A percentile compares a stretch with the other conserved stretches of the same genome.
These are phyloP conservation scores for Eimeria necatrix DNA, from an alignment of 169 alveolate genomes.

Conservation along the genomic window DNA sequence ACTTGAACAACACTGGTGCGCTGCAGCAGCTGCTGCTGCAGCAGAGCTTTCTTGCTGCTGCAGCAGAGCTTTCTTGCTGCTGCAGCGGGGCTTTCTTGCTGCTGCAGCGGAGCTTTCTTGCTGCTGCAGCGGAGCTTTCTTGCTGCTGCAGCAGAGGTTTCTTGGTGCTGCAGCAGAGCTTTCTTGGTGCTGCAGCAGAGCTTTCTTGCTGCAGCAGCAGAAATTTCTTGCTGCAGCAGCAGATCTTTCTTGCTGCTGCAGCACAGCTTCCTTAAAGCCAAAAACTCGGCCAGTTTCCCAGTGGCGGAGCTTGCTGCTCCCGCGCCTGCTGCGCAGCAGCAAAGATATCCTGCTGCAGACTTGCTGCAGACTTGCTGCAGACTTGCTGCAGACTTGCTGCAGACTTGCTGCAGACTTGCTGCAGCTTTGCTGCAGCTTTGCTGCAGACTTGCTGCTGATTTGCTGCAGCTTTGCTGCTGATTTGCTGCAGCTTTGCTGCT, in stretches of 20 bases:
- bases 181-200: neutral
- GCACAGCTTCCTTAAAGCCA: too few species aligned
- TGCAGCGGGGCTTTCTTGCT: neutral
- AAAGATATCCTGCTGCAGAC: too few species aligned
- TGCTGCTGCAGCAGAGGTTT: too few species aligned
- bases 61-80: too few species aligned
- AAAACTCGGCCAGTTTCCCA: too few species aligned
- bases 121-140: neutral
- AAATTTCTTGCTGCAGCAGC: neutral
- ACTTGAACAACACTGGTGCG: constrained; percentile 92
- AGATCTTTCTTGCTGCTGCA: neutral
- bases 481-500: too few species aligned
- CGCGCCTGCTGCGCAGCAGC: neutral
- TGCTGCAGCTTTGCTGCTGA: neutral
- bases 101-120: neutral
- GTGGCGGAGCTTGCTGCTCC: too few species aligned
- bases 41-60: neutral
- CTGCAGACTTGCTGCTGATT: neutral
- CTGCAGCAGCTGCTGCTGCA: neutral
- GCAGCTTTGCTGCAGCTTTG: neutral
- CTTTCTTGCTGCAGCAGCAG: neutral
- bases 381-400: too few species aligned
- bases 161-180: neutral
- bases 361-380: neutral
- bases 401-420: neutral